phyloP scores from a whole-genome alignment of 345 rosid species.

The Boechera retrofracta region DNA sequence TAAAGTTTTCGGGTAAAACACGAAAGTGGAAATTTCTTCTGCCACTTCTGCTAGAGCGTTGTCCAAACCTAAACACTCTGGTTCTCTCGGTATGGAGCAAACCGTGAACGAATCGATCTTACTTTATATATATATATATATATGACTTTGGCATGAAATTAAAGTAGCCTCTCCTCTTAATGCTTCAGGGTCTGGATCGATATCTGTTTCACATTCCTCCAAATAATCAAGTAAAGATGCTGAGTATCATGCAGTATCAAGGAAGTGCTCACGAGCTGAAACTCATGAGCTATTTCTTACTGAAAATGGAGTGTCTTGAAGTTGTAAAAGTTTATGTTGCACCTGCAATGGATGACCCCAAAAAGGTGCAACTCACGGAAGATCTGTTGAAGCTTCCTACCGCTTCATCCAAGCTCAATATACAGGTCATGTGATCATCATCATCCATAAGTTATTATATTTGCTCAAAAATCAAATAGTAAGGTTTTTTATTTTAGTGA shows the following conservation, averaged over 20 bases:
- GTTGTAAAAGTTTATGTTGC: background rate
- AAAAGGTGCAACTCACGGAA: background rate
- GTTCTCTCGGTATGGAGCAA: background rate
- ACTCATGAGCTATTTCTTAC: background rate
- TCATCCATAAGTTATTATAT: background rate
- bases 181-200: background rate
- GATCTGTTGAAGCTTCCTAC: background rate
- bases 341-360: background rate
- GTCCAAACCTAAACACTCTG: background rate
- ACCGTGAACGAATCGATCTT: background rate
- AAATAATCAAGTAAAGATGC: background rate
- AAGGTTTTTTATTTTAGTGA: no score
- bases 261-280: background rate
- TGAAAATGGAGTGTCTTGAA: background rate
- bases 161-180: background rate
- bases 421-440: background rate
- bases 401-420: background rate
- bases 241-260: background rate
- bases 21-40: background rate
- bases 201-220: background rate
- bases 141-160: background rate
- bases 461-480: no score
- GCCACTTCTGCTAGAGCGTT: background rate
- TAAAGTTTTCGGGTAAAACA: background rate
- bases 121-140: background rate